Base-by-base conservation (phyloP, 345 rosid genomes). In the Acer campestre region DNA sequence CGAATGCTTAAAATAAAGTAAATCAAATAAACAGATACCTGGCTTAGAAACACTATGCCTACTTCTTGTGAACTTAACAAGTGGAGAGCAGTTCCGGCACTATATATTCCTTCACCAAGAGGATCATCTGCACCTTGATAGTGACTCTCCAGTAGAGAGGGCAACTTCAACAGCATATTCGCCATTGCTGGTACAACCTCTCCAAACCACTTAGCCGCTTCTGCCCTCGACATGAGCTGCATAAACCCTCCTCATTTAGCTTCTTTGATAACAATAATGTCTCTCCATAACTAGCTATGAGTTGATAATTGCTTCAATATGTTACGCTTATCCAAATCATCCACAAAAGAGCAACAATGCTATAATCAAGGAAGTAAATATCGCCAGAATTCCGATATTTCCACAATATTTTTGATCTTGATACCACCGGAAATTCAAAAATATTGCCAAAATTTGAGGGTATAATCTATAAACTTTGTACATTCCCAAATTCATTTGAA, bases 1-100 rank as follows among this genome's bases (percentile, higher is more conserved):
- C 3, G 10, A 18, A 14, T 4, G 67, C 51, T 12, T 73, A 59
- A 22, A 10, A 73, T 51, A 3, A 62, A 49, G 20, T 42, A 13
- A 66, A 25, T 20, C 25, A 59, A 55, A 68, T 65, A 6, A 5
- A 70, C 13, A 56, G 46, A 79, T 76, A 93, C 99, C 96, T 93
- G 97, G 76, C 85, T 86, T 68, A 96, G 97, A 56, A 94, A 86
- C 70, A 90, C 97, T 4, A 90, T 78, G 80, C 98, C 97, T 40
- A 89, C 79, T 84, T 89, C 87, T 80, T 96, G 98, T 2, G 82
- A 67, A 76, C 80, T 80, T 79, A 96, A 81, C 69, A 94, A 53
- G 2, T 89, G 94, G 59, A 96, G 94, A 74, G 90, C 88, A 4
- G 89, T 79, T 72, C 77, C 70, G 68, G 82, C 63, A 38, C 74